These are phyloP conservation scores for Yamadazyma spencermartinsiae DNA, from an alignment of 1,139 yeast species.

Conservation along the genomic window DNA sequence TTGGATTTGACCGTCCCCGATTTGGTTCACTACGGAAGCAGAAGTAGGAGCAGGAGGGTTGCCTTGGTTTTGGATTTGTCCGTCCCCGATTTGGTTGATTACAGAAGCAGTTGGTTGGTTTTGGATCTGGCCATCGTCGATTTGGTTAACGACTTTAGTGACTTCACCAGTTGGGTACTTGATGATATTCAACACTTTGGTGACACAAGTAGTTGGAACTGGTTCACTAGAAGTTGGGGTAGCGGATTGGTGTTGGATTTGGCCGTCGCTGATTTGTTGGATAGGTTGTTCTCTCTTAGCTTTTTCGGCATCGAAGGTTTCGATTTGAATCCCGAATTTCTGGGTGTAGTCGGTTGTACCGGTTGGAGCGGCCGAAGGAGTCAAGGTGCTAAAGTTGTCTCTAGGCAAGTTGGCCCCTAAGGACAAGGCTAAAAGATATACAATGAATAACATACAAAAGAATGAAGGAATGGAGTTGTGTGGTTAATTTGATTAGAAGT, in stretches of 20 bases:
- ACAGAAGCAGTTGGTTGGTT: constrained; percentile 29
- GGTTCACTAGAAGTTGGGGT: constrained; percentile 1
- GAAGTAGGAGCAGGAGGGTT: constrained; percentile 23
- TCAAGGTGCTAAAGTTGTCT: constrained; percentile 72
- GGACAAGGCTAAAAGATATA: constrained; percentile 25
- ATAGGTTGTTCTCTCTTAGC: constrained; percentile 16
- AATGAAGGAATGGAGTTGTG: not conserved
- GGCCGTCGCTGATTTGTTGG: constrained; percentile 43
- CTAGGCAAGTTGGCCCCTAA: constrained; percentile 68
- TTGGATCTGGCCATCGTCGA: constrained; percentile 40
- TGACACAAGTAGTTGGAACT: constrained; percentile 17
- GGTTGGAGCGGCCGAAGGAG: constrained; percentile 55
- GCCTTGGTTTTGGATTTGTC: constrained; percentile 42
- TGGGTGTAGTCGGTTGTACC: constrained; percentile 61
- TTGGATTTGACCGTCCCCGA: constrained; percentile 40
- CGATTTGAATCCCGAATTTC: constrained; percentile 70
- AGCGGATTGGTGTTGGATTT: constrained; percentile 34
- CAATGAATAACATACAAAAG: constrained; percentile 7
- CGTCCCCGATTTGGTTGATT: constrained; percentile 45
- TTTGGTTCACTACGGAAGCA: constrained; percentile 32
- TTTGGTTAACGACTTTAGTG: constrained; percentile 30
- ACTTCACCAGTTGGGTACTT: constrained; percentile 27
- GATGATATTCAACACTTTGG: constrained; percentile 18
- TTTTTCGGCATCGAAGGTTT: constrained; percentile 38
- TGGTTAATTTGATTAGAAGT: too few species aligned